Percentiles rank a stretch among this genome's conserved stretches.
Conservation (phyloP, 108 stramenopile species). For the Fistulifera pelliculosa region DNA sequence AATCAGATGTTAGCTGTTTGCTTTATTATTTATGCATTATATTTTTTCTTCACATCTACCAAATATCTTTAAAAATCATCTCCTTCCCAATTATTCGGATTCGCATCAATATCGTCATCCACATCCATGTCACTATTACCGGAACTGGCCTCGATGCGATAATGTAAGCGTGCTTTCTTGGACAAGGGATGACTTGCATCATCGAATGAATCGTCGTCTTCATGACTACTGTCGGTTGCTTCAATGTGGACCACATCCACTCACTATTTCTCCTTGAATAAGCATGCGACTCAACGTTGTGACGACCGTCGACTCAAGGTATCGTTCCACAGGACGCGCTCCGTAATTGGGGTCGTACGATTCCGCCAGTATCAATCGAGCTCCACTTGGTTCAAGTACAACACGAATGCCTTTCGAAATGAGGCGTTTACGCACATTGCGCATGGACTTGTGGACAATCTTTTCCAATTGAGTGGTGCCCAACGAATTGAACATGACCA, state of each 20-base stretch:
- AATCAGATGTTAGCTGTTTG: too few species aligned
- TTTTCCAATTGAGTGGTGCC: constrained; percentile 64
- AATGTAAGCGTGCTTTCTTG: constrained; percentile 16
- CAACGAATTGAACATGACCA: constrained; percentile 87
- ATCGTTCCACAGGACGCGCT: constrained; percentile 78
- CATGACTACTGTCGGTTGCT: constrained; percentile 21
- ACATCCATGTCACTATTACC: too few species aligned
- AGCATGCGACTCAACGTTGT: constrained; percentile 77
- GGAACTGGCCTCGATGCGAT: neutral
- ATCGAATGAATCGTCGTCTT: constrained; percentile 51
- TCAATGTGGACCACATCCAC: constrained; percentile 72
- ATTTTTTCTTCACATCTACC: too few species aligned
- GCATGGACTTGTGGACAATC: constrained; percentile 78
- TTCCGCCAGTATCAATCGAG: constrained; percentile 59
- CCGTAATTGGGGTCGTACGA: constrained; percentile 74
- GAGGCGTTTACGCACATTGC: constrained; percentile 55
- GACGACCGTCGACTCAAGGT: constrained; percentile 68
- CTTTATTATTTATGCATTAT: too few species aligned
- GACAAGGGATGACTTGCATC: constrained; percentile 19
- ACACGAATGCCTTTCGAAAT: constrained; percentile 47
- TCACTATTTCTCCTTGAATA: constrained; percentile 56
- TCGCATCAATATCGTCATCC: too few species aligned
- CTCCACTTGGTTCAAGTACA: constrained; percentile 62
- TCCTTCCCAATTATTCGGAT: too few species aligned
- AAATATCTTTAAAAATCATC: too few species aligned